Base-by-base conservation (phyloP, 495 filamentous ascomycete species). In the Podospora australis region DNA sequence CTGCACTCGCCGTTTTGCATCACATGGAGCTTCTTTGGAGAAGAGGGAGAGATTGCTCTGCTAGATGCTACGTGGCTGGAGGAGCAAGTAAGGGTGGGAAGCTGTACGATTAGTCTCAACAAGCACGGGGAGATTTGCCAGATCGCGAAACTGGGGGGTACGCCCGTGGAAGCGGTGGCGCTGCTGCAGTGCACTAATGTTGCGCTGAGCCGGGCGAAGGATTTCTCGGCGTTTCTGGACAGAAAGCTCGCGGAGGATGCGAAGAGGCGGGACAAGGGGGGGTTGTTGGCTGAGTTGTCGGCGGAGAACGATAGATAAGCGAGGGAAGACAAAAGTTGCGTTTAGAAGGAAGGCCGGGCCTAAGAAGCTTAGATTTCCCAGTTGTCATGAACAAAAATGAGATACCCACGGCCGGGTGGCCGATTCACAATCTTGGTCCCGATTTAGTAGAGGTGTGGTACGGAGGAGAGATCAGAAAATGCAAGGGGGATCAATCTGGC, bases 51-150 rank as follows among this genome's bases (percentile, higher is more conserved):
- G 39, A 73, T 76, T 5, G 73, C 84, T 46, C 61, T 95, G 25
- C 49, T 91, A 6, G 92, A 98, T 69, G 81, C 90, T 3, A 88
- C 77, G 16, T 71, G 83, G 54, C 70, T 84, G 49, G 92, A 98
- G 64, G 91, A 97, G 69, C 86, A 91, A 63, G 74, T 90, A 24
- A 77, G 88, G 2, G 84, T 90, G 29, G 90, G 85, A 14, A 87
- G 88, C 59, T 74, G 91, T 36, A 84, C 95, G 1, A 78, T 98
- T 44, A 87, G 83, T 10, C 71, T 95, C 62, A 97, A 97, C 65
- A 78, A 81, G 47, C 81, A 88, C 55, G 92, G 94, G 1, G 92
- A 97, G 68, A 78, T 96, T 17, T 96, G 90, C 59, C 86, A 90
- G 69, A 75, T 96, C 49, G 83, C 88, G 22, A 98, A 97, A 67